Conservation (phyloP, 345 rosid genomes). For the Kandelia obovata region DNA sequence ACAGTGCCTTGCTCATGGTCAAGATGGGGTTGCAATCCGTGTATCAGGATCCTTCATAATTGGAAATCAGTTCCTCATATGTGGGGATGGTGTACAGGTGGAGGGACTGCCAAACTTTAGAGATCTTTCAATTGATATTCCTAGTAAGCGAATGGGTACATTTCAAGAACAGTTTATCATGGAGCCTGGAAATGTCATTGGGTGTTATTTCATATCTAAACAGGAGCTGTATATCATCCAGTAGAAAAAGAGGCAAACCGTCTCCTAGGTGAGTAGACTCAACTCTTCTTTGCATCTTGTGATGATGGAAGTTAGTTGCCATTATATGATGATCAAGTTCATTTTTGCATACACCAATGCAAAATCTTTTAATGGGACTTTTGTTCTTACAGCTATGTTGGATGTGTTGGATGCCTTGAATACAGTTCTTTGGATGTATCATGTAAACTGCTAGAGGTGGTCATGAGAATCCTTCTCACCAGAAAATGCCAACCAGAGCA, state of each 20-base stretch:
- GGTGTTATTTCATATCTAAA: slow-evolving; percentile 53
- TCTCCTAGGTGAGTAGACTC: slow-evolving; percentile 4
- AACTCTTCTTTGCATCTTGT: neutral
- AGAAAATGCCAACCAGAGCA: no score
- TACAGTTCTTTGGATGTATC: no score
- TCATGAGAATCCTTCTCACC: no score
- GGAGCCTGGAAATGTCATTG: slow-evolving; percentile 58
- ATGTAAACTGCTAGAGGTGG: no score
- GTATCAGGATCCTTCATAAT: slow-evolving; percentile 76
- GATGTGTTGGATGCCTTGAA: no score
- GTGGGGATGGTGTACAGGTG: slow-evolving; percentile 89
- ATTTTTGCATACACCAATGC: no score
- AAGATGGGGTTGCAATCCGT: slow-evolving; percentile 71
- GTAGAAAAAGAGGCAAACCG: slow-evolving; percentile 6
- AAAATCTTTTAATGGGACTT: no score
- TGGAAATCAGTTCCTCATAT: slow-evolving; percentile 85
- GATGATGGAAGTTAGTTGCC: no score
- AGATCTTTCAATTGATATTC: slow-evolving; percentile 75
- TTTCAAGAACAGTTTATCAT: slow-evolving; percentile 81
- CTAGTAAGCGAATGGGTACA: slow-evolving; percentile 75
- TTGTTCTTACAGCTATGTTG: no score
- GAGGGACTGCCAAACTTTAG: slow-evolving; percentile 83
- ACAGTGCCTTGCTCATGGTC: slow-evolving; percentile 61
- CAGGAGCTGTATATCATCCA: slow-evolving; percentile 70
- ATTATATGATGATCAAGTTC: no score